Evolutionary conservation across 2,329 filamentous ascomycete genomes (phyloP), one percentile per base, ranked within the genome.

Genomic region (Sarocladium oryzae): DNA sequence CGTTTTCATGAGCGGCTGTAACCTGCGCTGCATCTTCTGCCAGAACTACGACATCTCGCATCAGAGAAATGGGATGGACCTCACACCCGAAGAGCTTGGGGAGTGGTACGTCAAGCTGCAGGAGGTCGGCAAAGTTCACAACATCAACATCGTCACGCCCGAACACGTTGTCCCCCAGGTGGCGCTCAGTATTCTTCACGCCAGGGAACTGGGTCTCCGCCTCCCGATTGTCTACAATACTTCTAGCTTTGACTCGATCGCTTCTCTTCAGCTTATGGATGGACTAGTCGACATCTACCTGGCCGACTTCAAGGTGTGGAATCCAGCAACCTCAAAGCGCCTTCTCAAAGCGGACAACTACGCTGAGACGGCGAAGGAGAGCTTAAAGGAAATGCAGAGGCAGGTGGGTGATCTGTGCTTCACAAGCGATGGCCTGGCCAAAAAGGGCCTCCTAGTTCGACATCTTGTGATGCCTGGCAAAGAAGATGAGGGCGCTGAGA

Each of bases 231-330:
- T 95, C 30, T 93, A 95, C 74, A 95, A 95, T 61, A 91, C 88
- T 0, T 90, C 85, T 0, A 83, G 85, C 10, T 95, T 88, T 61
- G 89, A 95, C 67, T 89, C 84, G 1, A 69, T 85, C 1, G 83
- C 81, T 2, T 89, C 85, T 1, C 71, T 95, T 1, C 68, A 81
- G 53, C 72, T 93, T 8, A 77, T 95, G 58, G 84, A 93, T 58
- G 88, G 88, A 0, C 70, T 95, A 24, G 81, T 93, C 0, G 88
- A 93, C 63, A 89, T 95, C 40, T 95, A 93, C 63, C 72, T 95
- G n/a, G 85, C 88, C 0, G 88, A 95, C 63, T 93, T 93, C 73
- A 93, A 95, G 65, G 81, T 91, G 9, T 93, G 87, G 88, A 78
- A 78, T 24, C 66, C 75, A 2, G 70, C 66, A 20, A 85, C 86